Evolutionary conservation across 1,139 yeast species (phyloP), one percentile per base, ranked within the genome.

Genomic region (Pichia sp.): DNA sequence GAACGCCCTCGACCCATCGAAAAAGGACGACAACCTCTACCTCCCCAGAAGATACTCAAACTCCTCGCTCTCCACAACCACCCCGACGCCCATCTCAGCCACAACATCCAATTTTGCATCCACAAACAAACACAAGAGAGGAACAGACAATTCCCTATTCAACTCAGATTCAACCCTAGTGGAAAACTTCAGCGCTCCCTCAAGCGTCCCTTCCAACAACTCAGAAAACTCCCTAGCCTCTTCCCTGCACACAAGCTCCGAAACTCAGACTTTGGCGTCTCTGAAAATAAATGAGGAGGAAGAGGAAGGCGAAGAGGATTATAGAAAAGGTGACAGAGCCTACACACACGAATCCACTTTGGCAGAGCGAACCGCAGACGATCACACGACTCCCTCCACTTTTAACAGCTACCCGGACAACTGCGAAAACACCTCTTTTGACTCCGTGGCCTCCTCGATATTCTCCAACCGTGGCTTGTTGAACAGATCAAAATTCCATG

Each of bases 81-180:
- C 47, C 6, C 15, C 40, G 8, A 40, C 48, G 23, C 23, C 45
- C 7, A 36, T 29, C 30, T 10, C 41, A 1, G 7, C 38, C 4
- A 23, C 41, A 38, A 38, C 13, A 7, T 13, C 41, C 15, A 16
- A 7, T 7, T 38, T 38, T 13, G 41, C 41, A 8, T 38, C 42
- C 13, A 46, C 23, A 8, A 45, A 45, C 23, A 44, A 45, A n/a
- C 59, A 57, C 31, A 55, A 47, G 38, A 49, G 54, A 13, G 57
- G 58, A 3, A n/a, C 45, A 0, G 52, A 45, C 6, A 51, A 29
- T 23, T 49, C 56, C 11, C 26, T 42, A 13, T 57, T 55, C 32
- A 56, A 52, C 31, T 56, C 57, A 8, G 57, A 54, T 31, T 48
- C 59, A 42, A 56, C 59, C 11, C 42, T 56, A 32, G 57, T 56